Evolutionary conservation across 768 basidiomycete species (phyloP).

Genomic region (Tephrocybe sp.): DNA sequence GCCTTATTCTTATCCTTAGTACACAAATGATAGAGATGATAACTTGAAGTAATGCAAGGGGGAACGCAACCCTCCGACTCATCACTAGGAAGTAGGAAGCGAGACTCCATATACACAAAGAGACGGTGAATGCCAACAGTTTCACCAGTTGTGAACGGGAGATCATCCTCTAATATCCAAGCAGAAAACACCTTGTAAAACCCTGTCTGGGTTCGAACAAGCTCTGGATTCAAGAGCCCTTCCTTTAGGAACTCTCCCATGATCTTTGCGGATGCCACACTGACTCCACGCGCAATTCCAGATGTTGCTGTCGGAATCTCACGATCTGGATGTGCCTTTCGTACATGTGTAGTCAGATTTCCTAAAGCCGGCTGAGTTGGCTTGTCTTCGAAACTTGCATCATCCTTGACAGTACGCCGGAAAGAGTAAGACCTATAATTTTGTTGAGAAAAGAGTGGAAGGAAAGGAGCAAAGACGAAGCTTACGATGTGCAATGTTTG

Average conservation of each 20-base stretch:
- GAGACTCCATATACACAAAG: constrained; percentile 17
- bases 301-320: background rate
- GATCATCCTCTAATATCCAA: constrained; percentile 27
- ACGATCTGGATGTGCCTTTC: constrained; percentile 3
- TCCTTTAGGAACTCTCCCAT: constrained; percentile 17
- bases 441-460: background rate
- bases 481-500: constrained; percentile 9
- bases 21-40: no score
- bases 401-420: constrained; percentile 3
- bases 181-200: constrained; percentile 16
- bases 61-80: no score
- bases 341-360: constrained; percentile 12
- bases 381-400: constrained; percentile 10
- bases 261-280: constrained; percentile 12
- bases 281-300: constrained; percentile 1
- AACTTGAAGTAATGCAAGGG: no score
- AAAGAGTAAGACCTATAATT: constrained; percentile 7
- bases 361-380: constrained; percentile 9
- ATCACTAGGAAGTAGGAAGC: constrained; percentile 20
- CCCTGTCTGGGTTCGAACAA: constrained; percentile 13
- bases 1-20: no score
- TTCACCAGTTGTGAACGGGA: constrained; percentile 24
- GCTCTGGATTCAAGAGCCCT: constrained; percentile 17
- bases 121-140: constrained; percentile 10
- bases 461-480: background rate